phyloP scores from a whole-genome alignment of 169 alveolate species.

The Eimeria sp. region DNA sequence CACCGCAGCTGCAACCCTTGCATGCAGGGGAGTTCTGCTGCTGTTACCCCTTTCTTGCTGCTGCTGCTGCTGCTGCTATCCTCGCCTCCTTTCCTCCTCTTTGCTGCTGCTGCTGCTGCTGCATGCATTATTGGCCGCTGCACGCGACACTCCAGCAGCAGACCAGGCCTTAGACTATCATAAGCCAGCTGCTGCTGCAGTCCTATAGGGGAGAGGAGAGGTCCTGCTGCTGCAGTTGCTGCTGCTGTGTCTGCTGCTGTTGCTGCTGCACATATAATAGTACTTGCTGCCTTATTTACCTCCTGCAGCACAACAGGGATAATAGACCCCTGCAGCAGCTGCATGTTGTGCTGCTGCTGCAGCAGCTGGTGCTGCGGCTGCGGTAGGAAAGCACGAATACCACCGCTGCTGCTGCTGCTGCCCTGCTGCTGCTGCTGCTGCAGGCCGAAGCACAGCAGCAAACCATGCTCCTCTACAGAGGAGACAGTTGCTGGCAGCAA shows the following conservation, averaged over 20 bases:
- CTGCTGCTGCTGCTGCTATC: neutral
- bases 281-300: neutral
- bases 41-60: conserved; percentile 16
- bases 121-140: neutral
- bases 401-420: neutral
- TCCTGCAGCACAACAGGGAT: neutral
- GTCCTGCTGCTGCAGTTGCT: conserved; percentile 24
- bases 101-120: conserved; percentile 22
- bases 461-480: neutral
- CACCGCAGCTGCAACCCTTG: conserved; percentile 27
- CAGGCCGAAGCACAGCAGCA: neutral
- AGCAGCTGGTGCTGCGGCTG: conserved; percentile 32
- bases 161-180: neutral
- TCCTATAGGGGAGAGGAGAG: neutral
- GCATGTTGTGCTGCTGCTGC: conserved; percentile 54
- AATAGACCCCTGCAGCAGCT: conserved; percentile 31
- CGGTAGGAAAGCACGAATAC: conserved; percentile 18
- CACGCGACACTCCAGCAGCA: neutral
- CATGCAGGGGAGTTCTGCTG: neutral
- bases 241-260: conserved; percentile 23
- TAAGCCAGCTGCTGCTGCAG: conserved; percentile 21
- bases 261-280: neutral
- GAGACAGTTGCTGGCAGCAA: conserved; percentile 10
- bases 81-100: neutral
- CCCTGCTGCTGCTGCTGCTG: neutral